Evolutionary conservation across 2,329 filamentous ascomycete genomes (phyloP).

Genomic region (Geosmithia flava): DNA sequence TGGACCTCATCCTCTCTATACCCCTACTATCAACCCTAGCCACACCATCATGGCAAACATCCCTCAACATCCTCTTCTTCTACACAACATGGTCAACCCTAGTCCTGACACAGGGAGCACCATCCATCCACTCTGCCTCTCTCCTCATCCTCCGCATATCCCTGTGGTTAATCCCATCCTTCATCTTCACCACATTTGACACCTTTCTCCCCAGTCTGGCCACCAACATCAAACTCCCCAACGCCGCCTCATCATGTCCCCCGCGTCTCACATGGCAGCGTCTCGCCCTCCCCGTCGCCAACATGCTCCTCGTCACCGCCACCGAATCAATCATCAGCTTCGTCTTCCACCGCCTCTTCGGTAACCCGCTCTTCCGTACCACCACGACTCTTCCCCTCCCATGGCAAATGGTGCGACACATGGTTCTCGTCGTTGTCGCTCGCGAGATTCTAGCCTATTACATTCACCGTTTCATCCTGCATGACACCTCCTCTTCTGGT

Average conservation of each 20-base stretch:
- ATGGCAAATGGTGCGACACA: conserved; percentile 39
- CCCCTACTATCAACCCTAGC: conserved; percentile 59
- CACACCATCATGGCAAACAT: conserved; percentile 57
- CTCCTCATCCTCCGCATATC: conserved; percentile 53
- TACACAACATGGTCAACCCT: conserved; percentile 84
- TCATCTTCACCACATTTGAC: conserved; percentile 64
- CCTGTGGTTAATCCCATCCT: conserved; percentile 62
- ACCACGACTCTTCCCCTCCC: conserved; percentile 36
- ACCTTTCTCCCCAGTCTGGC: conserved; percentile 55
- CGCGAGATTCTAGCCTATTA: conserved; percentile 57
- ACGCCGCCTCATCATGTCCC: conserved; percentile 28
- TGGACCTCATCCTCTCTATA: conserved; percentile 60
- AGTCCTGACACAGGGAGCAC: conserved; percentile 61
- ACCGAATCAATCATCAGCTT: conserved; percentile 28
- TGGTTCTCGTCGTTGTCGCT: conserved; percentile 25
- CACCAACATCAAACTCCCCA: conserved; percentile 56
- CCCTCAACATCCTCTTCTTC: conserved; percentile 77
- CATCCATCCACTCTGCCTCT: conserved; percentile 64
- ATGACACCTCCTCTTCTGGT: conserved; percentile 22
- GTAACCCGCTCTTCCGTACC: conserved; percentile 31
- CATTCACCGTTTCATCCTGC: conserved; percentile 61
- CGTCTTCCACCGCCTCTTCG: conserved; percentile 16
- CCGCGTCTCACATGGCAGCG: background rate
- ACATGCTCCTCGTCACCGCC: conserved; percentile 29
- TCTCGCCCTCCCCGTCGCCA: conserved; percentile 28